These are phyloP conservation scores for Erigeron canadensis DNA, from an alignment of 129 eudicot species.

Conservation along the genomic window DNA sequence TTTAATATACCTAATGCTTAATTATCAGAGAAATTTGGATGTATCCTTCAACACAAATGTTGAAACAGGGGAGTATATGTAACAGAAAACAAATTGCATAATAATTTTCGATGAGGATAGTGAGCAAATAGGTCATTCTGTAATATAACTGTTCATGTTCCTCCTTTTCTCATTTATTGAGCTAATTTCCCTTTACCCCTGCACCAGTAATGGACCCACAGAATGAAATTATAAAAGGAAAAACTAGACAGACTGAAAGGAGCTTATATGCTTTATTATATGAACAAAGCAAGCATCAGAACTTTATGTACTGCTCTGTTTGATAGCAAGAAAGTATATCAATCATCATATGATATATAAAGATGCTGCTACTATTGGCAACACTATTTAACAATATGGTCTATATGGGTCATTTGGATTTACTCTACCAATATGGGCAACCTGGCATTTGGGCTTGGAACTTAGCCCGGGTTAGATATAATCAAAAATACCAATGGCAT, in stretches of 20 bases:
- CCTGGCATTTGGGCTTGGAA: constrained; percentile 24
- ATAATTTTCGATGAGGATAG: not conserved
- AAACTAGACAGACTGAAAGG: constrained; percentile 1
- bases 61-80: not conserved
- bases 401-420: not conserved
- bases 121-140: not conserved
- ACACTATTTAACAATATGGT: not conserved
- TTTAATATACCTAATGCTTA: not conserved
- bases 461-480: constrained; percentile 15
- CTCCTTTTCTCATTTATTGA: not conserved
- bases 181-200: not conserved
- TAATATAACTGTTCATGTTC: not conserved
- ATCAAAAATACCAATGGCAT: not conserved
- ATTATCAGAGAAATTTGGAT: not conserved
- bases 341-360: not conserved
- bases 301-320: constrained; percentile 22
- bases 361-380: not conserved
- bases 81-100: not conserved
- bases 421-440: constrained; percentile 16
- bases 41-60: not conserved
- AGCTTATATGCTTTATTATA: constrained; percentile 17
- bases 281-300: constrained; percentile 27
- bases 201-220: constrained; percentile 11
- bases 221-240: constrained; percentile 1
- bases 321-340: constrained; percentile 7